These are phyloP conservation scores for Giardia muris DNA, from an alignment of 208 protist genomes.

Conservation along the genomic window DNA sequence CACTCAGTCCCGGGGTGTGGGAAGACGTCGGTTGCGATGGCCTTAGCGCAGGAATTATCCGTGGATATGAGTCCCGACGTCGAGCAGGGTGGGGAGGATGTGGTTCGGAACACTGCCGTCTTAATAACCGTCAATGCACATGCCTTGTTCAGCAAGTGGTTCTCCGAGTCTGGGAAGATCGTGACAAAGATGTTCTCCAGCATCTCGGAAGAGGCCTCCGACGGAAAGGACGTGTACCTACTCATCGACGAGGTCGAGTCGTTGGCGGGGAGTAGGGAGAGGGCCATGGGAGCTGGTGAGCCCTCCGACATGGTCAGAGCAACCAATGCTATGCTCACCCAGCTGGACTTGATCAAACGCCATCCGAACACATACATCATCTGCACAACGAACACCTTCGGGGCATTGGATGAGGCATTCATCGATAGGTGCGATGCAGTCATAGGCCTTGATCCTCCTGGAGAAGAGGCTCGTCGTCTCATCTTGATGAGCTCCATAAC, in stretches of 20 bases:
- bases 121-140: slow-evolving; percentile 47
- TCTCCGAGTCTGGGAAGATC: slow-evolving; percentile 44
- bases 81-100: too few species aligned
- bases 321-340: not conserved
- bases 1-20: not conserved
- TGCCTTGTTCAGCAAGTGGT: slow-evolving; percentile 45
- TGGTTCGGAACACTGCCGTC: not conserved
- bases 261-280: not conserved
- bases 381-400: slow-evolving; percentile 14
- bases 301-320: not conserved
- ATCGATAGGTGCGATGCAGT: slow-evolving; percentile 1
- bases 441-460: not conserved
- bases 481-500: not conserved
- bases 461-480: not conserved
- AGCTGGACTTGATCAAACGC: not conserved
- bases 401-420: not conserved
- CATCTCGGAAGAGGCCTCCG: not conserved
- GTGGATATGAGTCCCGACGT: not conserved
- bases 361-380: not conserved
- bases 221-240: not conserved
- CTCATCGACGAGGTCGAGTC: slow-evolving; percentile 8
- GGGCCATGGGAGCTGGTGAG: not conserved
- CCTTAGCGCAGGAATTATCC: not conserved
- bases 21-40: not conserved
- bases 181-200: not conserved